Percentiles rank a stretch among this genome's conserved stretches.
phyloP scores from a whole-genome alignment of 371 early-diverging fungal genomes.

The Dichotomocladium elegans region DNA sequence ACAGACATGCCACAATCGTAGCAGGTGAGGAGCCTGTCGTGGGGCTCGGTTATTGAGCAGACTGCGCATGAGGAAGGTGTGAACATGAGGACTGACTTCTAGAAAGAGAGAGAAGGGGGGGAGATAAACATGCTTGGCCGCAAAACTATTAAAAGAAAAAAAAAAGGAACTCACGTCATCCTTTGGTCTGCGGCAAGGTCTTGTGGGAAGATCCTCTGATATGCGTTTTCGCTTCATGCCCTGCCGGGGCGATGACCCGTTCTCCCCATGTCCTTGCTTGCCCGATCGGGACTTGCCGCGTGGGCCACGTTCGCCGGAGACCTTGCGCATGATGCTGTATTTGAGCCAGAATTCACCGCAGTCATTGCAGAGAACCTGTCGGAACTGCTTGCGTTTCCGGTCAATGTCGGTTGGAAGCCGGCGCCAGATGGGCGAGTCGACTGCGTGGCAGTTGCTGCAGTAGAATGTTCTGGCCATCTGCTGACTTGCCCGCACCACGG shows the following conservation, averaged over 20 bases:
- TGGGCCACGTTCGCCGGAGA: slow-evolving; percentile 7
- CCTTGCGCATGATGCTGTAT: slow-evolving; percentile 56
- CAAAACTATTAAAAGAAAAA: too few species aligned
- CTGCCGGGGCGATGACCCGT: too few species aligned
- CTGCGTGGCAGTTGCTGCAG: slow-evolving; percentile 59
- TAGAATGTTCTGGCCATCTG: slow-evolving; percentile 23
- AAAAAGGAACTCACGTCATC: too few species aligned
- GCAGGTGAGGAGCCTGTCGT: slow-evolving; percentile 42
- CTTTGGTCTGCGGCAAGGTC: neutral
- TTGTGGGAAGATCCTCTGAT: neutral
- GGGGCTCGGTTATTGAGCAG: slow-evolving; percentile 28
- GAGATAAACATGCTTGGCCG: too few species aligned
- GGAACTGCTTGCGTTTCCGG: slow-evolving; percentile 35
- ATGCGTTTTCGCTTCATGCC: slow-evolving; percentile 1
- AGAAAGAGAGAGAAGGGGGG: too few species aligned
- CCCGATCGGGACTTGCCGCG: neutral
- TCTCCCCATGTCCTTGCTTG: neutral
- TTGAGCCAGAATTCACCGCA: slow-evolving; percentile 76
- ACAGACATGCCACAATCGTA: slow-evolving; percentile 61
- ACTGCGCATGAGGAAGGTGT: slow-evolving; percentile 48
- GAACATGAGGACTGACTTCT: neutral
- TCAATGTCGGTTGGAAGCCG: slow-evolving; percentile 51
- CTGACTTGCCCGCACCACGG: slow-evolving; percentile 23
- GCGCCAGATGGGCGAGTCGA: slow-evolving; percentile 49
- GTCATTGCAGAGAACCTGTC: slow-evolving; percentile 63